Base-by-base conservation (phyloP, 495 filamentous ascomycete genomes). In the Rhypophila decipiens region DNA sequence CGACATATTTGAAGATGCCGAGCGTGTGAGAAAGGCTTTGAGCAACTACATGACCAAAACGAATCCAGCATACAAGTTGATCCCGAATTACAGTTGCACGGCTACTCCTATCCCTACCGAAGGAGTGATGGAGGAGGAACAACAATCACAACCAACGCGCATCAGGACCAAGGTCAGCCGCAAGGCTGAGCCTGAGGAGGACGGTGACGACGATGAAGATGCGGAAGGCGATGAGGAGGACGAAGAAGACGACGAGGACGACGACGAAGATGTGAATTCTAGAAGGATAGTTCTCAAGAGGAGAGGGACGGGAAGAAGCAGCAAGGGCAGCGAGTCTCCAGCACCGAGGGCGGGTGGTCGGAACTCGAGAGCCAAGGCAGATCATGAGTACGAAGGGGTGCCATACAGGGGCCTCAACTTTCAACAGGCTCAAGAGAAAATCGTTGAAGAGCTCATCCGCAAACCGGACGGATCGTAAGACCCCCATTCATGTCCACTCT, bases 381-480 rank as follows among this genome's bases (percentile, higher is more conserved):
- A 83, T 62, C 67, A 72, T 54, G 51, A 80, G 54, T 77, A 77
- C 41, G 65, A 72, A 44, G 70, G 67, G 46, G 72, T 69, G 39
- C 68, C 71, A 10, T 83, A 80, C 61, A 70, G 79, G 49, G 80
- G 80, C 35, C 77, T 86, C 41, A 81, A 55, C 18, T 86, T 94
- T 56, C 86, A 89, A 54, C 71, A 87, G 49, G 88, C 87, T 1
- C 87, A 94, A 59, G 86, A 90, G 47, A 85, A 86, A 67, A 82
- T 94, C 24, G 68, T 94, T 0, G 73, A 77, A 23, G 83, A 86
- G 50, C 50, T 88, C 42, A 72, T 88, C 10, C 71, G 75, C 19
- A 73, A 82, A 46, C 75, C 78, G 38, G 84, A 87, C 39, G 69
- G 72, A 40, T 59, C 74, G 82, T 82, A 63, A 61, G 76, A 59